Base-by-base conservation (phyloP, 768 basidiomycete genomes). In the Tephrocybe sp. region DNA sequence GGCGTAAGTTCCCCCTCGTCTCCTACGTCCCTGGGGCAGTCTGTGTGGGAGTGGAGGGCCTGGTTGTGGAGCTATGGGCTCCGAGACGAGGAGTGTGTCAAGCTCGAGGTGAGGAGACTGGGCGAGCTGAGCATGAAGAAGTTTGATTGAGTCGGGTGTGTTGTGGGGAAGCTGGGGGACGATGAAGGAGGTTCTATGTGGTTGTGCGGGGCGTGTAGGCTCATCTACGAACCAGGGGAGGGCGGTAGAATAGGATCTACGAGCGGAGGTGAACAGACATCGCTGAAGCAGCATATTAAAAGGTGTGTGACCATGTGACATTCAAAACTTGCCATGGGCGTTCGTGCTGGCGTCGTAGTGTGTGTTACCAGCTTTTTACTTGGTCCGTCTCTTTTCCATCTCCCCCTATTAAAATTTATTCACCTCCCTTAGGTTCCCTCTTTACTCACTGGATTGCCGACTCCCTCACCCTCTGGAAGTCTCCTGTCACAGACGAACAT, bases 391-490 rank as follows among this genome's bases (percentile, higher is more conserved):
- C 9, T 22, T 41, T 39, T 16, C 7, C 52, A 35, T 49, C 54
- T 16, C 16, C 21, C 32, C 19, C 21, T 6, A 18, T 25, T 38
- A 53, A 28, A 16, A 16, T 15, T 15, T 9, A 30, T 18, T 46
- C 55, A 45, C 22, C 46, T 38, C 18, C 22, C 35, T 38, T 38
- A 92, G 90, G 91, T 43, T 72, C 86, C 38, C 75, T 93, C 4
- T 91, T 91, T 64, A 92, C 89, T 28, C 87, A 93, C 63, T 93
- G 91, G 91, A 92, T 90, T 54, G 91, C 91, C n/a, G 91, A 93
- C 74, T 92, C 89, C 1, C 72, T 91, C 44, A 93, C 91, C 27
- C 76, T 93, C 32, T 93, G 91, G 91, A 91, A 89, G 71, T 82
- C 87, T 11, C 89, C 91, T 35, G 77, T 86, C 58, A 92, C 87